Percentiles rank a stretch among this genome's conserved stretches.
These are phyloP conservation scores for Niveomyces coronatus DNA, from an alignment of 2,329 filamentous ascomycete genomes.

Conservation along the genomic window DNA sequence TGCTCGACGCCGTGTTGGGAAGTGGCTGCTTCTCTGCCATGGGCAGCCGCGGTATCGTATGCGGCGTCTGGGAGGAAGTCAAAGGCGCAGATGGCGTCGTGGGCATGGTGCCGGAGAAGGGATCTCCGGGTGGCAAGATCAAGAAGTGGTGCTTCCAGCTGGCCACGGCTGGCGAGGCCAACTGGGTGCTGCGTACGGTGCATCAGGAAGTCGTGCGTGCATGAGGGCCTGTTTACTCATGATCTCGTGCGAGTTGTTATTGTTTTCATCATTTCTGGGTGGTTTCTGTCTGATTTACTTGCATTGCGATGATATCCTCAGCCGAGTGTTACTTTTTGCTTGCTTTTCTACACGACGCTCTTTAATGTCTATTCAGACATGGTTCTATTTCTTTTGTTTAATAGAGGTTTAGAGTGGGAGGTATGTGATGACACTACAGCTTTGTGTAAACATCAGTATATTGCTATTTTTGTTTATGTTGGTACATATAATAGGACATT, in stretches of 20 bases:
- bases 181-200: constrained; percentile 45
- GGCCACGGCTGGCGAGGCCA: constrained; percentile 39
- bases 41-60: constrained; percentile 75
- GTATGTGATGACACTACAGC: too few relatives aligned
- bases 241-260: background rate
- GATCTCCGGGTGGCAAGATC: constrained; percentile 42
- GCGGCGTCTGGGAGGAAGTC: constrained; percentile 76
- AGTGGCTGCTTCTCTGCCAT: constrained; percentile 78
- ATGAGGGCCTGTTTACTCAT: constrained; percentile 12
- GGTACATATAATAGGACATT: too few relatives aligned
- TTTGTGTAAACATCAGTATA: too few relatives aligned
- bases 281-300: background rate
- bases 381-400: too few relatives aligned
- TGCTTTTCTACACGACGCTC: too few relatives aligned
- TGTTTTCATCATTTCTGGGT: background rate
- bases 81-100: constrained; percentile 50
- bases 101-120: constrained; percentile 40
- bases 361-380: too few relatives aligned
- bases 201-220: constrained; percentile 43
- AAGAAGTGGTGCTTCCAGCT: constrained; percentile 57
- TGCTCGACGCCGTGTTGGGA: constrained; percentile 76
- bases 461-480: too few relatives aligned
- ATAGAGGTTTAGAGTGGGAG: too few relatives aligned
- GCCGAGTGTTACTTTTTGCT: too few relatives aligned
- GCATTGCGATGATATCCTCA: too few relatives aligned